Conservation (phyloP, 2,329 filamentous ascomycete species). For the Aspergillus sp. region DNA sequence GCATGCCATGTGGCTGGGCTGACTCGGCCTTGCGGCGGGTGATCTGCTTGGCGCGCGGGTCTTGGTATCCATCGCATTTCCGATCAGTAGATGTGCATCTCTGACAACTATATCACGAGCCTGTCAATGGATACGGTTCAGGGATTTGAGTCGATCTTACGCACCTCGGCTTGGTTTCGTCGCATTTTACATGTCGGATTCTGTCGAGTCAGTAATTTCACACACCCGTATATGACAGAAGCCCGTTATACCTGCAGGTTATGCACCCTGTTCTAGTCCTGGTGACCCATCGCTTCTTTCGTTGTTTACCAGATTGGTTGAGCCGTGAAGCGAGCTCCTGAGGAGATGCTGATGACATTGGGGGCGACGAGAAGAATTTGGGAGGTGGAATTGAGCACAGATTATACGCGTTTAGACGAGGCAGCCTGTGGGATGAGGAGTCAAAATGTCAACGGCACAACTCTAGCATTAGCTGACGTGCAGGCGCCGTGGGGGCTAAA, state of each 20-base stretch:
- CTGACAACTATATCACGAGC: background rate
- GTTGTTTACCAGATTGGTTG: background rate
- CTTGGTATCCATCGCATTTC: background rate
- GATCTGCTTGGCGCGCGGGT: background rate
- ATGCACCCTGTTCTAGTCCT: background rate
- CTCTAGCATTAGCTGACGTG: no score
- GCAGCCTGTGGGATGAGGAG: no score
- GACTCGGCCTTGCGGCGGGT: no score
- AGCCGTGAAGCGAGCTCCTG: background rate
- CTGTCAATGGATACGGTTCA: no score
- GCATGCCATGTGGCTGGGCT: no score
- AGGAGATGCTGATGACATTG: background rate
- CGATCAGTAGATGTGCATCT: conserved; percentile 1
- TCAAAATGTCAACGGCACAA: no score
- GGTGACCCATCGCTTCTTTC: background rate
- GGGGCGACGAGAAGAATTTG: background rate
- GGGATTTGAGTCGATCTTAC: background rate
- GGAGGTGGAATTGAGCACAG: no score
- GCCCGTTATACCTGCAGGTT: background rate
- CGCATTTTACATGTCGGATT: conserved; percentile 1
- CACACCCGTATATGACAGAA: background rate
- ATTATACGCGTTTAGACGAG: no score
- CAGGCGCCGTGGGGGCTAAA: no score
- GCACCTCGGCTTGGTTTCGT: conserved; percentile 4
- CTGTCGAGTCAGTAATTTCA: background rate